These are phyloP conservation scores for Torulaspora pretoriensis DNA, from an alignment of 1,139 yeast species.

Conservation along the genomic window DNA sequence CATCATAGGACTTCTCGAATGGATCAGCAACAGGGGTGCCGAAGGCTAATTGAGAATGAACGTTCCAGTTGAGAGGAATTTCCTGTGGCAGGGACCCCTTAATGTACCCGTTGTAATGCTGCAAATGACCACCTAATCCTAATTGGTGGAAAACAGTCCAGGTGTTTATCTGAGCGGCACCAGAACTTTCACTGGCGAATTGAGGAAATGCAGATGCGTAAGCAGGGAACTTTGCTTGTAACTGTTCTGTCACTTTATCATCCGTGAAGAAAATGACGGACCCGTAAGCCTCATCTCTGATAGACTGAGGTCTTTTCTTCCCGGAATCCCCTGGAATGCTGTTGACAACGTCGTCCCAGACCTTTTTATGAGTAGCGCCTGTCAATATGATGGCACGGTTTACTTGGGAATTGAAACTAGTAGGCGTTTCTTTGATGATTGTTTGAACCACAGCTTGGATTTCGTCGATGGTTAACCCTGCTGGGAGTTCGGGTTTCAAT, in stretches of 20 bases:
- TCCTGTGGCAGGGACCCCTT: constrained; percentile 39
- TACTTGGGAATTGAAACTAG: constrained; percentile 47
- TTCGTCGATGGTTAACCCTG: constrained; percentile 37
- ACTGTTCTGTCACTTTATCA: constrained; percentile 36
- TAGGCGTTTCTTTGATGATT: constrained; percentile 42
- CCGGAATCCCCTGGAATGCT: constrained; percentile 37
- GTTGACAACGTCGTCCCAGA: constrained; percentile 41
- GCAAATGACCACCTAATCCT: constrained; percentile 46
- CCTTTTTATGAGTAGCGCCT: constrained; percentile 42
- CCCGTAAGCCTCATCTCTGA: constrained; percentile 44
- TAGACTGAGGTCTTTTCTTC: constrained; percentile 41
- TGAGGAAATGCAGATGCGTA: constrained; percentile 43
- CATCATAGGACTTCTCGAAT: constrained; percentile 38
- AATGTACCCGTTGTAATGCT: constrained; percentile 45
- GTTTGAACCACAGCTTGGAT: constrained; percentile 38
- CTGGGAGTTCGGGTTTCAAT: constrained; percentile 40
- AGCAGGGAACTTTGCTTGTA: constrained; percentile 41
- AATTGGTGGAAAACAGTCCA: constrained; percentile 45
- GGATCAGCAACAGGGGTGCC: constrained; percentile 39
- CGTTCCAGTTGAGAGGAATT: constrained; percentile 41
- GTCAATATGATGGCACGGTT: constrained; percentile 42
- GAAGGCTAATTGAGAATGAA: constrained; percentile 45
- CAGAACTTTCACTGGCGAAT: constrained; percentile 44
- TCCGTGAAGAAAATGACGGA: constrained; percentile 47
- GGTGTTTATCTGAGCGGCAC: constrained; percentile 44